Conservation (phyloP, 768 basidiomycete genomes). For the Pisolithus sp. region DNA sequence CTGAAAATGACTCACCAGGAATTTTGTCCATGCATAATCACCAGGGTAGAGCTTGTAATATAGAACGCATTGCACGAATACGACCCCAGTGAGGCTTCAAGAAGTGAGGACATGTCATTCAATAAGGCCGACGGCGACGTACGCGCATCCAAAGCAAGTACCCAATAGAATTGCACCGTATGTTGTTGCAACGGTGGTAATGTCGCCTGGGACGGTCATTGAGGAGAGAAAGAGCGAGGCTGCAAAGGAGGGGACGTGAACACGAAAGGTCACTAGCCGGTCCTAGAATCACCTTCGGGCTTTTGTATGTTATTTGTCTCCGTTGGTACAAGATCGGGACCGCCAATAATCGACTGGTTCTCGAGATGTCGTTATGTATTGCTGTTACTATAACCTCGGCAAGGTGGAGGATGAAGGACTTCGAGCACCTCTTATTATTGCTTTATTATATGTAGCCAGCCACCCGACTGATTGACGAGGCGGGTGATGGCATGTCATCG, state of each 20-base stretch:
- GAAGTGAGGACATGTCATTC: background rate
- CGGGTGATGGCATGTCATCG: too few relatives aligned
- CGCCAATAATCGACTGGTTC: conserved; percentile 8
- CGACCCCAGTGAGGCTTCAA: conserved; percentile 25
- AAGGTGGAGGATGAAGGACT: too few relatives aligned
- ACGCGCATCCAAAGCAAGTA: conserved; percentile 26
- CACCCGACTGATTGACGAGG: too few relatives aligned
- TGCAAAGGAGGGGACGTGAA: conserved; percentile 27
- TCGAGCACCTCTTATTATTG: too few relatives aligned
- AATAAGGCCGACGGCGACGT: background rate
- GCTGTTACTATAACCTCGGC: too few relatives aligned
- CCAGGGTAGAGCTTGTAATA: conserved; percentile 28
- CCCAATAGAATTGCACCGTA: conserved; percentile 28
- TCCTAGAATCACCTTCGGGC: background rate
- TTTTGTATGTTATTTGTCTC: conserved; percentile 31
- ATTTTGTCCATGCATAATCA: conserved; percentile 21
- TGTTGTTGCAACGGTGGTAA: conserved; percentile 23
- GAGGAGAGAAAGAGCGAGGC: background rate
- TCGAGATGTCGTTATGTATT: conserved; percentile 14
- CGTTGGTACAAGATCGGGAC: conserved; percentile 23
- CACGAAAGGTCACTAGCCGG: conserved; percentile 18
- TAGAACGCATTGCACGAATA: conserved; percentile 25
- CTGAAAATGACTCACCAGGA: conserved; percentile 13
- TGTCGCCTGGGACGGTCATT: conserved; percentile 23
- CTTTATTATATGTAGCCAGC: too few relatives aligned